These are phyloP conservation scores for Lentinula lateritia DNA, from an alignment of 768 basidiomycete species.

Conservation along the genomic window DNA sequence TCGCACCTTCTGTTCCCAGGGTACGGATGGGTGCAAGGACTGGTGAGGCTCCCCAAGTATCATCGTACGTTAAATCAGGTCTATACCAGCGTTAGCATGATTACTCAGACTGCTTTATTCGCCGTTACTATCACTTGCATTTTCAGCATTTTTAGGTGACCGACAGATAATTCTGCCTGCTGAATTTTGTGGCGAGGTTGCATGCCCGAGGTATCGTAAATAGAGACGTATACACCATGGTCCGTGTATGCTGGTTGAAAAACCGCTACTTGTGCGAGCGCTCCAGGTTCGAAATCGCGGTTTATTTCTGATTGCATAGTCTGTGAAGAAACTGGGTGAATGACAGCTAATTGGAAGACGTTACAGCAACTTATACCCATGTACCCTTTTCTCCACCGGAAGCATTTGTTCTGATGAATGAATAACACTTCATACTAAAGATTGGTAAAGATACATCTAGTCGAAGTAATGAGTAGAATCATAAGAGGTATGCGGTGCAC, in stretches of 20 bases:
- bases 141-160: slow-evolving; percentile 44
- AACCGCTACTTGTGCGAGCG: background rate
- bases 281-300: background rate
- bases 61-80: slow-evolving; percentile 45
- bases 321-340: background rate
- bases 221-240: slow-evolving; percentile 36
- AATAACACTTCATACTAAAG: slow-evolving; percentile 32
- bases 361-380: slow-evolving; percentile 31
- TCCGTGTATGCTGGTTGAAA: background rate
- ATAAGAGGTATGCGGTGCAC: background rate
- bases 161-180: slow-evolving; percentile 33
- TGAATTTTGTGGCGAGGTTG: slow-evolving; percentile 21
- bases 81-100: slow-evolving; percentile 26
- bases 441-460: slow-evolving; percentile 32
- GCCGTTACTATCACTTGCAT: slow-evolving; percentile 33
- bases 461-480: background rate
- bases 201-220: slow-evolving; percentile 42
- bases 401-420: slow-evolving; percentile 16
- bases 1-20: slow-evolving; percentile 39
- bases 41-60: slow-evolving; percentile 41
- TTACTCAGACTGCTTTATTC: background rate
- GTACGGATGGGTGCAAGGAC: slow-evolving; percentile 38
- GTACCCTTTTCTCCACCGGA: slow-evolving; percentile 11
- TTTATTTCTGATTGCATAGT: background rate
- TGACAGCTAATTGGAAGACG: background rate